Evolutionary conservation across 192 early-diverging fungal species (phyloP), one percentile per base, ranked within the genome.

Genomic region (Coemansia sp.): DNA sequence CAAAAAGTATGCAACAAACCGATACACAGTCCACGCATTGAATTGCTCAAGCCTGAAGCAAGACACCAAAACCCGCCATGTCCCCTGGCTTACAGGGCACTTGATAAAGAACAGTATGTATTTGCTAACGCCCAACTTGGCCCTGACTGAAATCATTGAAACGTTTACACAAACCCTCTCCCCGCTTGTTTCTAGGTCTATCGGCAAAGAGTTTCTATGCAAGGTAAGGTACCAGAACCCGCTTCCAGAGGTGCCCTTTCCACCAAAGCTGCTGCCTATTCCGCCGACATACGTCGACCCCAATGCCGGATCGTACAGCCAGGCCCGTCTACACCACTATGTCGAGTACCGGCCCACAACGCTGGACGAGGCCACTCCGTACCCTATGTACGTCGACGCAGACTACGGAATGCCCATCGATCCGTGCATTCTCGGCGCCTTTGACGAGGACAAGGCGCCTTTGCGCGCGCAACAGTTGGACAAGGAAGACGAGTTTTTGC

Each of bases 391-490:
- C 47, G 77, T 78, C 4, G 82, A 83, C 34, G 69, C 73, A 0
- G 82, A 83, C 71, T 72, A 73, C 35, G 82, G 82, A 25, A 80
- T 83, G 75, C 76, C 82, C 0, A 72, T 83, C 14, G 82, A 83
- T 50, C 73, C 69, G 7, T 74, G 76, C 24, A 62, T 83, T 9
- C 47, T 83, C 18, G 77, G 77, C 24, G 59, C 64, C 16, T 83
- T 83, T 60, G 82, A 83, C 53, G 71, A 78, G 22, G 65, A 68
- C 29, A 51, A 29, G 18, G 45, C 36, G 9, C 52, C 39, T 10
- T 47, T 48, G 10, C 42, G 23, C 23, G 58, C 46, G 20, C 61
- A 78, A 29, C 46, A 66, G 67, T 56, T 83, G 50, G 76, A 79
- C 58, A 63, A 71, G 22, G 66, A 63, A 27, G 82, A 83, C 61